phyloP scores from a whole-genome alignment of 1,284 basidiomycete species.

The Gymnopus androsaceus region DNA sequence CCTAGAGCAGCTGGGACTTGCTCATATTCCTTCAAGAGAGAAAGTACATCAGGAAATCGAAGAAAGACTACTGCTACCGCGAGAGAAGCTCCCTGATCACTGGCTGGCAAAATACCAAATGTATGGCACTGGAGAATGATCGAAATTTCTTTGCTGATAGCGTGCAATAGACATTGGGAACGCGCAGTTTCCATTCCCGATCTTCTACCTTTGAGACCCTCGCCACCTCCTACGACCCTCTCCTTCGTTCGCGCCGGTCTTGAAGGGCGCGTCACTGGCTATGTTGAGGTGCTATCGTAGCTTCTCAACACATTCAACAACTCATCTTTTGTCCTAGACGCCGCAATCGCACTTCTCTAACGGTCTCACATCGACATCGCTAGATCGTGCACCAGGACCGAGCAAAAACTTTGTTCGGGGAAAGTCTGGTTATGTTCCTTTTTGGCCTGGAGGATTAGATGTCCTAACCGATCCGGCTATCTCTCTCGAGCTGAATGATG shows the following conservation, averaged over 20 bases:
- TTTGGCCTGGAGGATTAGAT: conserved; percentile 88
- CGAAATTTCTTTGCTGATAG: conserved; percentile 21
- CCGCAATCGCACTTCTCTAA: conserved; percentile 52
- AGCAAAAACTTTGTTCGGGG: conserved; percentile 86
- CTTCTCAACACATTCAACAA: background rate
- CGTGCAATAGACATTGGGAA: conserved; percentile 66
- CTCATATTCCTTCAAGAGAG: conserved; percentile 55
- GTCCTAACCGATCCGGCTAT: conserved; percentile 41
- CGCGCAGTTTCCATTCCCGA: conserved; percentile 60
- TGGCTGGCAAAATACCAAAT: conserved; percentile 78
- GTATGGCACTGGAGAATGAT: conserved; percentile 43
- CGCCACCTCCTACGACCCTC: conserved; percentile 77
- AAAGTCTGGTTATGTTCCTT: conserved; percentile 90
- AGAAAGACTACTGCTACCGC: conserved; percentile 66
- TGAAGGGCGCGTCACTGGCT: conserved; percentile 78
- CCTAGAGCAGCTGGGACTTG: conserved; percentile 56
- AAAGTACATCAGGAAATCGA: conserved; percentile 69
- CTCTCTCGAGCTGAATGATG: conserved; percentile 31
- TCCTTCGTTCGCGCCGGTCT: conserved; percentile 79
- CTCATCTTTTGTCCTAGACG: conserved; percentile 39
- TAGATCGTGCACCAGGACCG: conserved; percentile 81
- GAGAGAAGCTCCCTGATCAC: conserved; percentile 59
- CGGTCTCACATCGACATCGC: conserved; percentile 78
- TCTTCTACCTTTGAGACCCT: conserved; percentile 63
- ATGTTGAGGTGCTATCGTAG: conserved; percentile 37